Evolutionary conservation across 1,284 basidiomycete genomes (phyloP), one percentile per base, ranked within the genome.

Genomic region (Naganishia liquefaciens): DNA sequence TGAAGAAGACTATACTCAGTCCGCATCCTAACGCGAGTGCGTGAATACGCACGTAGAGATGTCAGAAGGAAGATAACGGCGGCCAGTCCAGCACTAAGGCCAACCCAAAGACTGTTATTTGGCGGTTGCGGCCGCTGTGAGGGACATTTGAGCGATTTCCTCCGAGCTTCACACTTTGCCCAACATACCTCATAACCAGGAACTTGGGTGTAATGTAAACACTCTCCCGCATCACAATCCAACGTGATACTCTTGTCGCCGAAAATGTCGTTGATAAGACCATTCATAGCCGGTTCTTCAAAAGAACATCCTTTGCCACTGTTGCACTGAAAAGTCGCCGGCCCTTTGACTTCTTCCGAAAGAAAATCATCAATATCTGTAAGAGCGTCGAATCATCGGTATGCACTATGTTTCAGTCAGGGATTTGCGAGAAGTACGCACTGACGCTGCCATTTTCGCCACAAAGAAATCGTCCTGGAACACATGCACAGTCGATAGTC

Each of bases 281-380:
- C 83, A 75, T 98, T 96, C 95, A 98, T 97, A 0, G 90, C 92
- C 0, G 92, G 91, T 73, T 99, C 95, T 75, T 93, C 88, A 73
- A 99, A 99, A 67, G 83, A 85, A 80, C 94, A 98, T 62, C 80
- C 76, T 70, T 83, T 74, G 39, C 86, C 88, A 2, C 87, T 84
- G 69, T 84, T 87, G 81, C 94, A 96, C 64, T 84, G 87, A 80
- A 98, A 97, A 25, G 82, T 83, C 0, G 90, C 94, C 0, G 95
- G 95, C 0, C 95, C 95, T 68, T 86, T 88, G 78, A 98, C 96
- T 72, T 91, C 87, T 71, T 96, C 88, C 27, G 80, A 84, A 68
- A 99, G 82, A 79, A 98, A 98, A 67, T 99, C 95, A 63, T 87
- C 86, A 71, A 99, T 97, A 76, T 98, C 93, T 93, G 71, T 17